Base-by-base conservation (phyloP, 768 basidiomycete genomes). In the Pilatotrama ljubarskyi region DNA sequence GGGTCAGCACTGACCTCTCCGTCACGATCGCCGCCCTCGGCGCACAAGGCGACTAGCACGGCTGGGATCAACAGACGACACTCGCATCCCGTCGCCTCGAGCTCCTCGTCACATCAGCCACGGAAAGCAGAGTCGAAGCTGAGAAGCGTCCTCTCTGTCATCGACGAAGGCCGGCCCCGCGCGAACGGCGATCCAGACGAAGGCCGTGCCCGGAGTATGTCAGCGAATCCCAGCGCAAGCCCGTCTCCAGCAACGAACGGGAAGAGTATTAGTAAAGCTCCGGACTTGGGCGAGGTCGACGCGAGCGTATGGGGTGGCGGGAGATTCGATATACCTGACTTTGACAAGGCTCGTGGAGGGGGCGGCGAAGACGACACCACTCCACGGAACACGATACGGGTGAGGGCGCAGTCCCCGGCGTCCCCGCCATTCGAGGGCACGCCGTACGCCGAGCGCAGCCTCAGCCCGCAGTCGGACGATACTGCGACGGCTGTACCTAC, bases 71-170 rank as follows among this genome's bases (percentile, higher is more conserved):
- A 64, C 55, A 82, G 85, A 29, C 78, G 82, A 66, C 81, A 84
- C 69, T 83, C 85, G 3, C 76, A 79, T 26, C 84, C 83, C 29
- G 70, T 76, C 25, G 66, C 72, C 58, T 70, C 73, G 18, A 47
- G 60, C 1, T 55, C 61, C 15, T 46, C 57, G 9, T 62, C 59
- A 20, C 77, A 78, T 64, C 74, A 74, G 35, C 53, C 72, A 25
- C 80, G 85, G 63, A 88, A 85, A 72, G 77, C 82, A 3, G 84
- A 86, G 35, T 81, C 82, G 17, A 90, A 89, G 70, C 79, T 91
- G 43, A 86, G 87, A 47, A 86, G 78, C 58, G 83, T 88, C n/a
- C 76, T 92, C n/a, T 72, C 87, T 29, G 81, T 84, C 20, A 85
- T 92, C 55, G 87, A 90, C 61, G 90, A 92, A 72, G 71, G 73